Base-by-base conservation (phyloP, 1,139 yeast species). In the Eremothecium gossypii region DNA sequence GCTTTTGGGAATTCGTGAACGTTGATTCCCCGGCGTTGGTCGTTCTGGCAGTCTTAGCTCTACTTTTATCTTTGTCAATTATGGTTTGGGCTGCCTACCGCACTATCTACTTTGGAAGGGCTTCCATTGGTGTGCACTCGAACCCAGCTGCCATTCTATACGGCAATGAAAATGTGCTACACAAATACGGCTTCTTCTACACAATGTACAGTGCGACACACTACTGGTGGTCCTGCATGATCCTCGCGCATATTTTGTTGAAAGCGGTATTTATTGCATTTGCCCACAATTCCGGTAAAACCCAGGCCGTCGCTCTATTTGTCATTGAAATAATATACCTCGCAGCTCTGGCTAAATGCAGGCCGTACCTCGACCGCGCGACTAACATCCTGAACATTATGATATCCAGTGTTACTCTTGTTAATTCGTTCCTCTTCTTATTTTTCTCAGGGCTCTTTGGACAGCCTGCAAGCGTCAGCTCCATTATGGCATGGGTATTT, bases 401-500 rank as follows among this genome's bases (percentile, higher is more conserved):
- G 58, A 79, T 81, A 61, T 70, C 80, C 41, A 66, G 79, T 14
- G 86, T 83, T 27, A 74, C 73, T 26, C 72, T 83, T 9, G 52
- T 82, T 44, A 83, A 83, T 60, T 79, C 91, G 20, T 81, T 83
- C 61, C 66, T 83, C 46, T 83, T 82, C 62, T 62, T 81, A 44
- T 83, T 83, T 65, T 83, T 81, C 57, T 80, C 89, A 5, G 79
- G 79, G 50, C 66, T 83, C 43, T 83, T 80, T 58, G 78, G 79
- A 36, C 86, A 81, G 62, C 73, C 80, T 8, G 77, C 77, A 11
- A 71, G 71, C 12, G 91, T 80, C 11, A 69, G 77, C 11, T 79
- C 89, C 3, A 74, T 83, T 41, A 79, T 83, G 85, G 94, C 86
- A 1, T 78, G 89, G 79, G 72, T 83, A 1, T 83, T 82, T 60